Conservation (phyloP, 1,139 yeast genomes). For the Geotrichum candidum region DNA sequence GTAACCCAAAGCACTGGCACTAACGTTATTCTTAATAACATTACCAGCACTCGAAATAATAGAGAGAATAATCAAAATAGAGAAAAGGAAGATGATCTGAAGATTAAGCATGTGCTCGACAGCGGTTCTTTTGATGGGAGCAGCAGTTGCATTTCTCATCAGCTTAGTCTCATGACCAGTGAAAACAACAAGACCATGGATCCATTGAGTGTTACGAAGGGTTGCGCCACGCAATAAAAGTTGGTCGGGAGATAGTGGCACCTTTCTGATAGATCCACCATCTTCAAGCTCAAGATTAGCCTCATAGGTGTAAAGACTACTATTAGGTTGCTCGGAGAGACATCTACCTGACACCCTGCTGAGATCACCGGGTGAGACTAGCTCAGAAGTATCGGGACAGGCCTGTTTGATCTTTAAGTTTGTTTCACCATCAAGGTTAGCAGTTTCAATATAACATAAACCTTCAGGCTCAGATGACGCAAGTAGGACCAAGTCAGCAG, state of each 20-base stretch:
- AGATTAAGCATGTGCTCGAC: conserved; percentile 92
- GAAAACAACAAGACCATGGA: conserved; percentile 86
- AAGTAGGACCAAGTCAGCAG: conserved; percentile 81
- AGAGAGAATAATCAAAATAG: conserved; percentile 67
- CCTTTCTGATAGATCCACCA: conserved; percentile 39
- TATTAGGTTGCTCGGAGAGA: conserved; percentile 87
- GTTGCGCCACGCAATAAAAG: conserved; percentile 91
- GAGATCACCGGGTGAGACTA: conserved; percentile 65
- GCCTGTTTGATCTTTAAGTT: conserved; percentile 93
- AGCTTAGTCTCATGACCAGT: conserved; percentile 98
- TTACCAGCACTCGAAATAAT: conserved; percentile 84
- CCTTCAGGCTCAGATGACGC: conserved; percentile 98
- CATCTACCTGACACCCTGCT: conserved; percentile 50
- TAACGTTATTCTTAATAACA: conserved; percentile 62
- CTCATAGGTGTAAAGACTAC: conserved; percentile 89
- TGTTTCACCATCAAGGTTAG: conserved; percentile 96
- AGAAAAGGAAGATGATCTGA: conserved; percentile 83
- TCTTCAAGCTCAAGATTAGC: conserved; percentile 62
- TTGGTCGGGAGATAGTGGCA: conserved; percentile 86
- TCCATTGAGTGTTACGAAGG: conserved; percentile 89
- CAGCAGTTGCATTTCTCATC: conserved; percentile 97
- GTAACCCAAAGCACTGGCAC: conserved; percentile 52
- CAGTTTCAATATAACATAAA: conserved; percentile 92
- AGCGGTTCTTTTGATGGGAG: conserved; percentile 95
- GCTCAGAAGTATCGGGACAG: conserved; percentile 63